Percentiles rank a stretch among this genome's conserved stretches.
phyloP scores from a whole-genome alignment of 1,284 basidiomycete genomes.

The Apiotrichum gracile region DNA sequence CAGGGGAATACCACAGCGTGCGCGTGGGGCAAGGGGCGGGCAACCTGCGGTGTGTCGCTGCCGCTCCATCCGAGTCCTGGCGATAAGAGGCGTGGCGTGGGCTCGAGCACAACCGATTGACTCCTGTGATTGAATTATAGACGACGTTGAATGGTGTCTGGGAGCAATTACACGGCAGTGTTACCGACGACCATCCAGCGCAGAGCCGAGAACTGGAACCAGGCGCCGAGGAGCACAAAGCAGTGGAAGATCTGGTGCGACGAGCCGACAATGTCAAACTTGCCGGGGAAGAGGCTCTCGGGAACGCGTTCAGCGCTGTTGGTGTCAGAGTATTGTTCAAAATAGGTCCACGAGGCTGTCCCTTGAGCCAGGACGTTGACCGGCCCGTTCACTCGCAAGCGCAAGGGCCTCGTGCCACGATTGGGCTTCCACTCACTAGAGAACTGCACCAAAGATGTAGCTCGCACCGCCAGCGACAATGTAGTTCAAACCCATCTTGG shows the following conservation, averaged over 20 bases:
- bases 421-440: slow-evolving; percentile 81
- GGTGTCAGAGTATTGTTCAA: background rate
- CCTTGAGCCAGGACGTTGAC: no score
- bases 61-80: no score
- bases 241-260: slow-evolving; percentile 81
- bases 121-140: no score
- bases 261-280: slow-evolving; percentile 70
- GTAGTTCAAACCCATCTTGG: slow-evolving; percentile 65
- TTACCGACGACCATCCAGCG: slow-evolving; percentile 39
- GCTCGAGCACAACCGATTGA: no score
- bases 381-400: no score
- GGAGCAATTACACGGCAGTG: background rate
- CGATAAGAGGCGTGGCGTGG: no score
- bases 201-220: slow-evolving; percentile 59
- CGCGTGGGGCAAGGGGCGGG: no score
- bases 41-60: no score
- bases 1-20: no score
- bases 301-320: slow-evolving; percentile 73
- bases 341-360: no score
- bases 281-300: slow-evolving; percentile 68
- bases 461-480: slow-evolving; percentile 60
- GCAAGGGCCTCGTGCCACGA: background rate
- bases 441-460: slow-evolving; percentile 66
- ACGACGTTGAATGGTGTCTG: no score
- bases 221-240: slow-evolving; percentile 70